A percentile compares a stretch with the other conserved stretches of the same genome.
phyloP scores from a whole-genome alignment of 2,329 filamentous ascomycete species.

The Sporothrix euskadiensis region DNA sequence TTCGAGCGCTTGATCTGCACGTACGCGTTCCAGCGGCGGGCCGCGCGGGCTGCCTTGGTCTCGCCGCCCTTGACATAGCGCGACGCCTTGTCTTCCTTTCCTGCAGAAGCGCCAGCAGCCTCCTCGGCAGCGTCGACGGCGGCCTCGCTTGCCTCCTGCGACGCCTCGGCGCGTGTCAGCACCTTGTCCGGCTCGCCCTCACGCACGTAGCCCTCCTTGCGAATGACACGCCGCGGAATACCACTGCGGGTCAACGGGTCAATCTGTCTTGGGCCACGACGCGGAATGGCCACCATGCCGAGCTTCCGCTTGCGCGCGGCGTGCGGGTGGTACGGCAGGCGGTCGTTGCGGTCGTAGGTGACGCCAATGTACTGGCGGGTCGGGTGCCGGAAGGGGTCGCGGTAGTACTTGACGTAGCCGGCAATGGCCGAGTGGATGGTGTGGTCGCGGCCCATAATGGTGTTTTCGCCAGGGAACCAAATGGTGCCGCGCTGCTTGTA shows the following conservation, averaged over 20 bases:
- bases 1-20: slow-evolving; percentile 32
- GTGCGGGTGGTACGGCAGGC: slow-evolving; percentile 73
- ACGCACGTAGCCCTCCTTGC: slow-evolving; percentile 34
- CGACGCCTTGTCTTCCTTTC: neutral
- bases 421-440: slow-evolving; percentile 84
- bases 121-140: slow-evolving; percentile 23
- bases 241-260: slow-evolving; percentile 43
- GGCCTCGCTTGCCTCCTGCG: slow-evolving; percentile 16
- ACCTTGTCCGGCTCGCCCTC: neutral
- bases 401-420: slow-evolving; percentile 97
- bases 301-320: slow-evolving; percentile 73
- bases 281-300: slow-evolving; percentile 63
- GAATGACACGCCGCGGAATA: slow-evolving; percentile 40
- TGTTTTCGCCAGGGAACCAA: slow-evolving; percentile 96
- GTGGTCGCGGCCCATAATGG: slow-evolving; percentile 91
- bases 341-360: slow-evolving; percentile 78
- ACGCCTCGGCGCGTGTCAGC: neutral
- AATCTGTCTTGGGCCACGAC: slow-evolving; percentile 38
- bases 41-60: slow-evolving; percentile 26
- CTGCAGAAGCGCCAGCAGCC: neutral
- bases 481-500: slow-evolving; percentile 93
- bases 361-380: slow-evolving; percentile 94
- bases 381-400: slow-evolving; percentile 78
- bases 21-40: slow-evolving; percentile 34
- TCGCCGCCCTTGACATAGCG: neutral